A percentile compares a stretch with the other conserved stretches of the same genome.
Conservation (phyloP, 352 stramenopile genomes). For the Phytophthora syringae region DNA sequence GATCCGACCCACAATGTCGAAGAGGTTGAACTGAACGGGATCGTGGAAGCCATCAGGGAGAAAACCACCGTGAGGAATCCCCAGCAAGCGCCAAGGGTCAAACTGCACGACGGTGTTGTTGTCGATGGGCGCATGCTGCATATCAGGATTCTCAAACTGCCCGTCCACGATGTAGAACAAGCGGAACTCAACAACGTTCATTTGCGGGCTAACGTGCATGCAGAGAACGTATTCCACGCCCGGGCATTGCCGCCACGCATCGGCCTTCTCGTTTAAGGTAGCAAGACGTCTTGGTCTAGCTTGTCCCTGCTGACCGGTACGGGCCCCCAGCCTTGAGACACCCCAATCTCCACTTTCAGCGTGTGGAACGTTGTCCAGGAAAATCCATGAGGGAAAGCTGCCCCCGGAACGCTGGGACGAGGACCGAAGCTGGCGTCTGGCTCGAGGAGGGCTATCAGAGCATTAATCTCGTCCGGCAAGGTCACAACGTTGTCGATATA, state of each 20-base stretch:
- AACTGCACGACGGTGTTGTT: background rate
- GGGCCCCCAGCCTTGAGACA: background rate
- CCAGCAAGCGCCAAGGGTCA: conserved; percentile 5
- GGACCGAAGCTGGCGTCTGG: conserved; percentile 8
- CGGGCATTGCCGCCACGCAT: background rate
- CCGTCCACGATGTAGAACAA: conserved; percentile 7
- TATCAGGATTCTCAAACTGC: background rate
- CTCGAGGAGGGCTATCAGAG: background rate
- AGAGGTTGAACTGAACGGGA: conserved; percentile 9
- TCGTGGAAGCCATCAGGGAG: conserved; percentile 6
- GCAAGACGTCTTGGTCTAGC: too few species aligned
- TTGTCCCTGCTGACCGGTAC: too few species aligned
- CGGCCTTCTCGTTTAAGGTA: background rate
- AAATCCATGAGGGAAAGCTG: background rate
- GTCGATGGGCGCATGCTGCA: background rate
- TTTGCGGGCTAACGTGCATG: background rate
- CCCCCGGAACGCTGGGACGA: background rate
- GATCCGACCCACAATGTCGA: background rate
- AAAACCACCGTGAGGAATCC: background rate
- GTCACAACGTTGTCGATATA: background rate
- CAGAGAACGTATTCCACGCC: conserved; percentile 4
- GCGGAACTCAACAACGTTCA: background rate
- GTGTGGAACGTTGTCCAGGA: too few species aligned
- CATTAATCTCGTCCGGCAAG: background rate
- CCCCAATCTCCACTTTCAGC: background rate